A percentile compares a stretch with the other conserved stretches of the same genome.
Conservation (phyloP, 2,329 filamentous ascomycete genomes). For the Malbranchea cinnamomea region DNA sequence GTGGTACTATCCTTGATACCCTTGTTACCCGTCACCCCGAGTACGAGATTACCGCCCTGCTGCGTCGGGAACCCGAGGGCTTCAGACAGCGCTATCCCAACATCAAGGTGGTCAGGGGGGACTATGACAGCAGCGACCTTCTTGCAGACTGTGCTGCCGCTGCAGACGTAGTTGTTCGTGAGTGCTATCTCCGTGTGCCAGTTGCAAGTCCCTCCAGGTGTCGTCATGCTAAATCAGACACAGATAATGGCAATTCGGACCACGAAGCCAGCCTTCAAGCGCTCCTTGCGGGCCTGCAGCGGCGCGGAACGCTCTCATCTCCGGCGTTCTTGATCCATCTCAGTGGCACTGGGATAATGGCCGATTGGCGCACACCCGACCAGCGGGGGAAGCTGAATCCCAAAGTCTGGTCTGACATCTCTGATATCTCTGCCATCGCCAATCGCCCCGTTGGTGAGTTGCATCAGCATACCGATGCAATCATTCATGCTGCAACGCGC, state of each 20-base stretch:
- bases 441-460: constrained; percentile 2
- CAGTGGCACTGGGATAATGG: constrained; percentile 4
- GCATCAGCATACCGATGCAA: constrained; percentile 5
- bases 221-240: background rate
- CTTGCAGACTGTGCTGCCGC: constrained; percentile 26
- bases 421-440: constrained; percentile 4
- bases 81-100: constrained; percentile 22
- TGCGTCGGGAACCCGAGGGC: constrained; percentile 2
- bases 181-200: background rate
- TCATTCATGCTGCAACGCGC: constrained; percentile 7
- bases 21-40: constrained; percentile 5
- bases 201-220: background rate
- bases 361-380: constrained; percentile 1
- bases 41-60: constrained; percentile 7
- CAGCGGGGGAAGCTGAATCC: constrained; percentile 6
- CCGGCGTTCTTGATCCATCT: constrained; percentile 6
- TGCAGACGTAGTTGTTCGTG: constrained; percentile 30
- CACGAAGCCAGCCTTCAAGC: constrained; percentile 6
- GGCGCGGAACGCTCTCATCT: constrained; percentile 2
- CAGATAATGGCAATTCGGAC: constrained; percentile 8
- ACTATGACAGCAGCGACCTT: constrained; percentile 27
- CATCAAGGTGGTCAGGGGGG: constrained; percentile 34
- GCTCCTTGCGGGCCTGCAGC: constrained; percentile 7
- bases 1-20: constrained; percentile 7
- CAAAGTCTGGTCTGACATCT: constrained; percentile 6